A percentile compares a stretch with the other conserved stretches of the same genome.
phyloP scores from a whole-genome alignment of 805 yeast species.

The Saccharomycopsis sp. region DNA sequence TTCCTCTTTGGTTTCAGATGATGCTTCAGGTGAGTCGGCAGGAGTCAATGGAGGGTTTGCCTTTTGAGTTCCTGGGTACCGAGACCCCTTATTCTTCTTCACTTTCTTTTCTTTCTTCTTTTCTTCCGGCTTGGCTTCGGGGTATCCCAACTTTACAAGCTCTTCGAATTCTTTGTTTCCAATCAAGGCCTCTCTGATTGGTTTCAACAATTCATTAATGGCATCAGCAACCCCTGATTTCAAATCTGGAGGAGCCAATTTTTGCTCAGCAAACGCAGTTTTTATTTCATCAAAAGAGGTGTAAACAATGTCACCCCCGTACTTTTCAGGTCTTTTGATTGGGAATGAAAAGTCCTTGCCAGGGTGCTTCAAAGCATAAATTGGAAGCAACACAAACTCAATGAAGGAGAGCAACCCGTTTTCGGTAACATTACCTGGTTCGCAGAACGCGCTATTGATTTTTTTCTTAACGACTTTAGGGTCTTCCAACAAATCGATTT shows the following conservation, averaged over 20 bases:
- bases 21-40: slow-evolving; percentile 42
- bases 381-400: slow-evolving; percentile 77
- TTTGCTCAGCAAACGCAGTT: slow-evolving; percentile 61
- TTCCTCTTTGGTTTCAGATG: slow-evolving; percentile 39
- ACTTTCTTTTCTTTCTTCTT: slow-evolving; percentile 60
- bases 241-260: slow-evolving; percentile 86
- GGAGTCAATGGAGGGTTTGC: slow-evolving; percentile 30
- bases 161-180: slow-evolving; percentile 63
- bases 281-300: slow-evolving; percentile 57
- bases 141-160: slow-evolving; percentile 74
- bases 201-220: slow-evolving; percentile 71
- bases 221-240: slow-evolving; percentile 86
- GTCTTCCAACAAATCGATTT: slow-evolving; percentile 85
- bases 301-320: slow-evolving; percentile 87
- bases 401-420: slow-evolving; percentile 86
- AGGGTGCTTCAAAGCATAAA: slow-evolving; percentile 56
- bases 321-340: slow-evolving; percentile 90
- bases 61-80: slow-evolving; percentile 94
- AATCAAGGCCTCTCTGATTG: slow-evolving; percentile 65
- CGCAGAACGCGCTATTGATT: slow-evolving; percentile 86
- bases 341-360: slow-evolving; percentile 47
- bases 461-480: slow-evolving; percentile 85
- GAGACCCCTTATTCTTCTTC: slow-evolving; percentile 85
- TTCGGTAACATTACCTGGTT: slow-evolving; percentile 86
- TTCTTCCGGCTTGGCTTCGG: slow-evolving; percentile 53